Evolutionary conservation across 179 eudicot species (phyloP), one percentile per base, ranked within the genome.

Genomic region (Vitellaria paradoxa): DNA sequence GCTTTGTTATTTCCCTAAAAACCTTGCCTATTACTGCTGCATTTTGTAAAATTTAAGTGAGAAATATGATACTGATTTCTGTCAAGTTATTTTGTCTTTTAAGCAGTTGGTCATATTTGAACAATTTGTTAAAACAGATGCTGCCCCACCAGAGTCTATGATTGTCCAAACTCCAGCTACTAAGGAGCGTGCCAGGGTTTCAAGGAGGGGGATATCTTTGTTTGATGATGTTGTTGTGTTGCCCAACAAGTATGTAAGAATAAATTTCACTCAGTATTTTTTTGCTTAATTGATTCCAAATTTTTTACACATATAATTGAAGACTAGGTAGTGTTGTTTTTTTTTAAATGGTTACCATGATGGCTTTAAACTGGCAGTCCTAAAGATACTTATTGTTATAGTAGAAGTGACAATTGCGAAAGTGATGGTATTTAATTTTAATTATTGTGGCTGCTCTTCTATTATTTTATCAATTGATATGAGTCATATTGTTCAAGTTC

Each of bases 161-260:
- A 84, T 75, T 59, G 85, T 89, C 37, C 87, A 78, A 50, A 91
- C 99, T 68, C 98, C 99, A 67, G 93, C 91, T 78, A 68, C 83
- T 78, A 87, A 76, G 73, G 97, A 93, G 82, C 67, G 76, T 46
- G 47, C 77, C 50, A 84, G 80, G 77, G 79, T 86, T 75, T 67
- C 80, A 26, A 68, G 82, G 84, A 96, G 93, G 84, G 77, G 93
- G 65, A 93, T 88, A 79, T 83, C 88, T 75, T 47, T 83, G 30
- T 40, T 81, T 23, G 98, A 96, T 80, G 84, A 74, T 60, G 13
- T 42, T 57, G 66, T 83, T 0, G 83, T 84, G 60, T 60, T 96
- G 63, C 74, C 89, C 78, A 90, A 89, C 80, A 77, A 82, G 99
- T 96, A 83, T 61, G 93, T 81, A 70, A 69, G 20, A 55, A 11